A percentile compares a stretch with the other conserved stretches of the same genome.
Conservation (phyloP, 2,329 filamentous ascomycete genomes). For the Neonectria ditissima region DNA sequence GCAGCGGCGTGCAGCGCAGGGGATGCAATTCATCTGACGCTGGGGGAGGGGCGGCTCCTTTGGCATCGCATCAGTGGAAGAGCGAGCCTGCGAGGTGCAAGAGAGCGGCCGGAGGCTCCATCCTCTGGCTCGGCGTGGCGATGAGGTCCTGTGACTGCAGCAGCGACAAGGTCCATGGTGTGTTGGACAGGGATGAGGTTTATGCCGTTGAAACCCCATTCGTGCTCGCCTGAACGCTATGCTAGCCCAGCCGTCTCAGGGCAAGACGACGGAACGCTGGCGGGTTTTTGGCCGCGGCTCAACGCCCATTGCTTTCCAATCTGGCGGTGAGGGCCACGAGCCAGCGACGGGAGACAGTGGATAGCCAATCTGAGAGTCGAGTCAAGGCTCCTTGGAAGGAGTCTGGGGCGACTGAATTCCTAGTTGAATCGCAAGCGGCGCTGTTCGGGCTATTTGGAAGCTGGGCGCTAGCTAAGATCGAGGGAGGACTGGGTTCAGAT, state of each 20-base stretch:
- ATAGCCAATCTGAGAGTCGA: constrained; percentile 35
- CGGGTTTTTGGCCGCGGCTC: constrained; percentile 37
- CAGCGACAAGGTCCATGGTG: constrained; percentile 43
- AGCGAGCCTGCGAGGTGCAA: constrained; percentile 11
- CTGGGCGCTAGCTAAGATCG: constrained; percentile 32
- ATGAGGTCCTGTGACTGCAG: constrained; percentile 47
- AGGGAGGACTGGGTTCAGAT: constrained; percentile 24
- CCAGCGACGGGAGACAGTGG: constrained; percentile 27
- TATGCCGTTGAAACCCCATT: constrained; percentile 46
- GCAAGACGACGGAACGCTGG: constrained; percentile 35
- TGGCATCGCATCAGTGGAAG: constrained; percentile 22
- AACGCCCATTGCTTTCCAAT: constrained; percentile 39
- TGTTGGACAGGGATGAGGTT: constrained; percentile 44
- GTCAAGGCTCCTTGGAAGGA: constrained; percentile 36
- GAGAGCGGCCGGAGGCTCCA: constrained; percentile 28
- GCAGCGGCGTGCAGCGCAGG: constrained; percentile 28
- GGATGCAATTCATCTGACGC: constrained; percentile 33
- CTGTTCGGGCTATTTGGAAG: constrained; percentile 27
- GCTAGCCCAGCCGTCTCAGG: constrained; percentile 36
- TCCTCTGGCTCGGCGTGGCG: constrained; percentile 42
- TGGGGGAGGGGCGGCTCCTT: constrained; percentile 20
- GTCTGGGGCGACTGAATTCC: constrained; percentile 23
- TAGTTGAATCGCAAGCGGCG: constrained; percentile 31
- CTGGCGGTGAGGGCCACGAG: constrained; percentile 43
- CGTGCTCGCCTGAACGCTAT: constrained; percentile 40